Percentiles rank a stretch among this genome's conserved stretches.
phyloP scores from a whole-genome alignment of 352 stramenopile genomes.

The Blastocystis sp. region DNA sequence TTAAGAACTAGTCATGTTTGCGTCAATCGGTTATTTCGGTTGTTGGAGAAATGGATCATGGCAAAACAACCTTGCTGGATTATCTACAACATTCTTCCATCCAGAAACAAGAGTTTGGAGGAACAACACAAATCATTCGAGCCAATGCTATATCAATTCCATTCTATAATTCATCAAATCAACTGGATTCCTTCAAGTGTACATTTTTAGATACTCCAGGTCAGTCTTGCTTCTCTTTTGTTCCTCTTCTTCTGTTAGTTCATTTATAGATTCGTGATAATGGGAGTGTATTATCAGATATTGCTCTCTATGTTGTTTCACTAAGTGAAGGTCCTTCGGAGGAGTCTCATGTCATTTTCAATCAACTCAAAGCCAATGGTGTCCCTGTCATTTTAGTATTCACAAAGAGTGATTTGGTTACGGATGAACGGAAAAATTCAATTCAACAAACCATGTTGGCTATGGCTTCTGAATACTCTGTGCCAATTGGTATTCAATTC shows the following conservation, averaged over 20 bases:
- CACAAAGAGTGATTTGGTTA: constrained; percentile 46
- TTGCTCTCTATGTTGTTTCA: constrained; percentile 45
- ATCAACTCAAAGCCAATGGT: not conserved
- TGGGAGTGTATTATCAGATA: constrained; percentile 32
- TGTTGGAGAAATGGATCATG: constrained; percentile 58
- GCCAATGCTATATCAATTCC: not conserved
- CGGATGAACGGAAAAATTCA: not conserved
- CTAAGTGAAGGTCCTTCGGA: constrained; percentile 36
- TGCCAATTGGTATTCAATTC: not conserved
- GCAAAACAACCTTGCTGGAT: constrained; percentile 46
- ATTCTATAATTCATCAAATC: not conserved
- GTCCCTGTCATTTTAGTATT: constrained; percentile 29
- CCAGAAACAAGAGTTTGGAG: constrained; percentile 34
- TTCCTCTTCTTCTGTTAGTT: not conserved
- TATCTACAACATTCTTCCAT: constrained; percentile 20
- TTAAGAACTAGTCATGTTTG: not conserved
- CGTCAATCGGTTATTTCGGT: constrained; percentile 12
- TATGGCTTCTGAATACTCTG: not conserved
- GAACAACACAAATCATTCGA: constrained; percentile 49
- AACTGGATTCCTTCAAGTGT: constrained; percentile 3
- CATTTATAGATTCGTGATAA: constrained; percentile 55
- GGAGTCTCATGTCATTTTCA: constrained; percentile 20
- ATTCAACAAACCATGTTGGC: not conserved
- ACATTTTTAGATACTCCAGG: constrained; percentile 50
- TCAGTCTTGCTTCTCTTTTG: constrained; percentile 45